A percentile compares a stretch with the other conserved stretches of the same genome.
Evolutionary conservation across 352 stramenopile genomes (phyloP).

Genomic region (Phytophthora multivora): DNA sequence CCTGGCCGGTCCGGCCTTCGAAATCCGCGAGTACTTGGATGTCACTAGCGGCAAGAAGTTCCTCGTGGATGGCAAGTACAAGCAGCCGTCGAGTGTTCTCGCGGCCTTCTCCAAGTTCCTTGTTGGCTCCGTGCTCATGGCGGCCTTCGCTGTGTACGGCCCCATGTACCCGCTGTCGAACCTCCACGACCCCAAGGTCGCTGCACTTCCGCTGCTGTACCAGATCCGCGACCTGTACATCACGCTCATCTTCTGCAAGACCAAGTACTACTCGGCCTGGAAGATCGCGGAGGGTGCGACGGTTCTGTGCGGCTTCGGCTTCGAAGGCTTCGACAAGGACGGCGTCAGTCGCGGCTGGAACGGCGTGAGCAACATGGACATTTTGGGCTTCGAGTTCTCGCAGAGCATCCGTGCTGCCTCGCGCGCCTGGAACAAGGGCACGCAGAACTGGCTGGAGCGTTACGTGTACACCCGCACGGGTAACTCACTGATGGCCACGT

Average conservation of each 20-base stretch:
- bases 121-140: slow-evolving; percentile 72
- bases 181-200: slow-evolving; percentile 49
- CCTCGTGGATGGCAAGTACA: slow-evolving; percentile 49
- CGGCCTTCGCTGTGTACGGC: slow-evolving; percentile 50
- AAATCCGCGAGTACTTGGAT: slow-evolving; percentile 94
- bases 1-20: slow-evolving; percentile 94
- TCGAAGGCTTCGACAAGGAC: slow-evolving; percentile 94
- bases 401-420: slow-evolving; percentile 90
- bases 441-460: slow-evolving; percentile 94
- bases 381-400: slow-evolving; percentile 94
- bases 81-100: slow-evolving; percentile 63
- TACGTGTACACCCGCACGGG: slow-evolving; percentile 97
- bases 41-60: slow-evolving; percentile 69
- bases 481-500: slow-evolving; percentile 94
- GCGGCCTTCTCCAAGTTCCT: slow-evolving; percentile 82
- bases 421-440: slow-evolving; percentile 97
- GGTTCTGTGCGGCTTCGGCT: slow-evolving; percentile 90
- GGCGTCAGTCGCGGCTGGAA: slow-evolving; percentile 92
- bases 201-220: slow-evolving; percentile 53
- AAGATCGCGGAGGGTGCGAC: slow-evolving; percentile 88
- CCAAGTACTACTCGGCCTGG: slow-evolving; percentile 98
- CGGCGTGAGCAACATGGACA: slow-evolving; percentile 96
- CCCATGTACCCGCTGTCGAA: slow-evolving; percentile 58
- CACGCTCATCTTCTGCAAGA: slow-evolving; percentile 88
- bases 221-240: slow-evolving; percentile 89